Evolutionary conservation across 805 yeast species (phyloP).

Genomic region (Myxozyma monticola): DNA sequence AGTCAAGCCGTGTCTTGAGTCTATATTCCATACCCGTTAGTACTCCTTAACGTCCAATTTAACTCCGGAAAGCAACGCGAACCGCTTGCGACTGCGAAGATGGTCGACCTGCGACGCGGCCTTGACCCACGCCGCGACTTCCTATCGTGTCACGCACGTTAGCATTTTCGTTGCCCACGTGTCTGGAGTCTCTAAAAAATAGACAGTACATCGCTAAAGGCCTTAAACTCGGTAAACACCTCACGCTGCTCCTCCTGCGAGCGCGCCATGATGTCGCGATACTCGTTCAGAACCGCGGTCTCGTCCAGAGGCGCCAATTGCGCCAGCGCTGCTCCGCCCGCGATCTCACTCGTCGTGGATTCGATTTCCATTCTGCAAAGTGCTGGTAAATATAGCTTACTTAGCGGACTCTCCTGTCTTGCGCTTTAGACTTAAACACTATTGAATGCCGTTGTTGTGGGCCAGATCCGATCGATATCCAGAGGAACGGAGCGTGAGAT

Average conservation of each 20-base stretch:
- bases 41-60: background rate
- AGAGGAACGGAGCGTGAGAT: too few species aligned
- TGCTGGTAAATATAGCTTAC: too few species aligned
- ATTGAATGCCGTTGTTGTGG: too few species aligned
- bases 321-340: background rate
- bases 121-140: conserved; percentile 15
- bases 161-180: background rate
- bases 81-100: conserved; percentile 24
- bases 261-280: conserved; percentile 13
- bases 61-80: background rate
- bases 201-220: conserved; percentile 12
- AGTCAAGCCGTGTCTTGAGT: conserved; percentile 15
- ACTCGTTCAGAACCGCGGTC: conserved; percentile 7
- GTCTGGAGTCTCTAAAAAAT: background rate
- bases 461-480: too few species aligned
- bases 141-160: conserved; percentile 1
- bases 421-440: background rate
- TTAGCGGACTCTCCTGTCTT: background rate
- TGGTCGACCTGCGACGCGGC: conserved; percentile 18
- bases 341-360: background rate
- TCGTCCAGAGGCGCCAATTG: conserved; percentile 5
- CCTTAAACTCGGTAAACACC: conserved; percentile 14
- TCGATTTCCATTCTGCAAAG: background rate
- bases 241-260: conserved; percentile 18
- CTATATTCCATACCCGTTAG: conserved; percentile 5